These are phyloP conservation scores for Ophiocytium majus DNA, from an alignment of 352 stramenopile genomes.

Conservation along the genomic window DNA sequence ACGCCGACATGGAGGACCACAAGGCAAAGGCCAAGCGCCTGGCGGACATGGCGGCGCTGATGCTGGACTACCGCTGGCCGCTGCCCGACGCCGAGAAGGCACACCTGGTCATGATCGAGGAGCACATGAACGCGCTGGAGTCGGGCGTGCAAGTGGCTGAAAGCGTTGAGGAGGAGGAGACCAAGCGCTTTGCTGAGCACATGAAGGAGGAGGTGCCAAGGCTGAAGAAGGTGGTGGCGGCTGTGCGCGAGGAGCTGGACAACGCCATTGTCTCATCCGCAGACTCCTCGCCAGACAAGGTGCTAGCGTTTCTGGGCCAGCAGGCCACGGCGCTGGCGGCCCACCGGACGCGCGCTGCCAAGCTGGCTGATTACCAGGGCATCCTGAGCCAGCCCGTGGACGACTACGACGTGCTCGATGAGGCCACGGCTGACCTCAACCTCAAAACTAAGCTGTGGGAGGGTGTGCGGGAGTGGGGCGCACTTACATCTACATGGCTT, in stretches of 20 bases:
- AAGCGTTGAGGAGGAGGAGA: slow-evolving; percentile 78
- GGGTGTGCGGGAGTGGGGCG: slow-evolving; percentile 75
- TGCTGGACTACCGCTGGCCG: slow-evolving; percentile 83
- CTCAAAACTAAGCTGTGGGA: slow-evolving; percentile 81
- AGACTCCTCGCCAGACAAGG: slow-evolving; percentile 56
- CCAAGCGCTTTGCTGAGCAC: slow-evolving; percentile 77
- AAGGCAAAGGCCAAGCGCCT: slow-evolving; percentile 66
- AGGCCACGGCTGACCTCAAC: slow-evolving; percentile 75
- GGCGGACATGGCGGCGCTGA: slow-evolving; percentile 78
- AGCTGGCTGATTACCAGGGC: slow-evolving; percentile 64
- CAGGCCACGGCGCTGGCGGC: slow-evolving; percentile 59
- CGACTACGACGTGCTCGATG: slow-evolving; percentile 80
- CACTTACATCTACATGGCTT: slow-evolving; percentile 70
- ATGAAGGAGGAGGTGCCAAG: slow-evolving; percentile 78
- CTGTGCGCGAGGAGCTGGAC: slow-evolving; percentile 69
- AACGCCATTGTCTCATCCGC: slow-evolving; percentile 60
- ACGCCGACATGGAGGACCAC: slow-evolving; percentile 67
- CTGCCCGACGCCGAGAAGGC: slow-evolving; percentile 85
- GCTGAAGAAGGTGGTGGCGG: slow-evolving; percentile 62
- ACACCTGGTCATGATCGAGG: slow-evolving; percentile 86
- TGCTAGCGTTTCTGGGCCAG: slow-evolving; percentile 40
- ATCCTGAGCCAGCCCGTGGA: slow-evolving; percentile 74
- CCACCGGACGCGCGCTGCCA: slow-evolving; percentile 74
- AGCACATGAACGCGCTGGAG: slow-evolving; percentile 81
- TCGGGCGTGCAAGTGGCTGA: slow-evolving; percentile 64